phyloP scores from a whole-genome alignment of 73 alveolate genomes.

The Stentor coeruleus region DNA sequence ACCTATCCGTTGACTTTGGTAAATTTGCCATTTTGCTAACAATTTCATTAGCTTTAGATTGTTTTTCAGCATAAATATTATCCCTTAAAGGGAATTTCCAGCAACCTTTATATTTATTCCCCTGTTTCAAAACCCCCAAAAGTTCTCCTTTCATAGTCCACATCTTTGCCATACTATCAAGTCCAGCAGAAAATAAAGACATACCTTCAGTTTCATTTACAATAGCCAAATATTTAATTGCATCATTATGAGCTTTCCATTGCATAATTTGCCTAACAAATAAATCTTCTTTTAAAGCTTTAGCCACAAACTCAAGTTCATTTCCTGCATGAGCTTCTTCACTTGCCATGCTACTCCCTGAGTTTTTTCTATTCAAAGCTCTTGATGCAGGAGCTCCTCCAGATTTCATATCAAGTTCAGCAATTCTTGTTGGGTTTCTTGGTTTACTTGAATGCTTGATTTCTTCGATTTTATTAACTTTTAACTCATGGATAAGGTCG shows the following conservation, averaged over 20 bases:
- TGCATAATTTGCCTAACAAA: conserved; percentile 36
- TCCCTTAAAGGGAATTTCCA: conserved; percentile 50
- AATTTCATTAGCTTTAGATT: conserved; percentile 47
- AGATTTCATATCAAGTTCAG: conserved; percentile 28
- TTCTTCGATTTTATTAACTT: conserved; percentile 34
- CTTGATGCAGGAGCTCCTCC: not conserved
- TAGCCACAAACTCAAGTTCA: conserved; percentile 35
- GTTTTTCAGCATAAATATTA: conserved; percentile 37
- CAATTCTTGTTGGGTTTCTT: conserved; percentile 1
- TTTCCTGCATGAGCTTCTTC: conserved; percentile 22
- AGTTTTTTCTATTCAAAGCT: conserved; percentile 19
- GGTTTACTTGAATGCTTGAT: conserved; percentile 15
- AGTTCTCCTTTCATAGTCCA: conserved; percentile 58
- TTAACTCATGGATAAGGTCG: conserved; percentile 28
- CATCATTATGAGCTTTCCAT: conserved; percentile 69
- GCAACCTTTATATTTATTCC: conserved; percentile 31
- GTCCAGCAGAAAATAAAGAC: conserved; percentile 50
- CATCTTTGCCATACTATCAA: conserved; percentile 64
- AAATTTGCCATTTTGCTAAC: conserved; percentile 7
- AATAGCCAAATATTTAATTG: conserved; percentile 42
- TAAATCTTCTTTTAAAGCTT: conserved; percentile 45
- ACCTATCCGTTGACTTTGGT: conserved; percentile 24
- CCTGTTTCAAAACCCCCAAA: conserved; percentile 55
- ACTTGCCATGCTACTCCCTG: not conserved
- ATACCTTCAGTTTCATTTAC: conserved; percentile 47